Conservation (phyloP, 2,329 filamentous ascomycete genomes). For the Phoma herbarum region DNA sequence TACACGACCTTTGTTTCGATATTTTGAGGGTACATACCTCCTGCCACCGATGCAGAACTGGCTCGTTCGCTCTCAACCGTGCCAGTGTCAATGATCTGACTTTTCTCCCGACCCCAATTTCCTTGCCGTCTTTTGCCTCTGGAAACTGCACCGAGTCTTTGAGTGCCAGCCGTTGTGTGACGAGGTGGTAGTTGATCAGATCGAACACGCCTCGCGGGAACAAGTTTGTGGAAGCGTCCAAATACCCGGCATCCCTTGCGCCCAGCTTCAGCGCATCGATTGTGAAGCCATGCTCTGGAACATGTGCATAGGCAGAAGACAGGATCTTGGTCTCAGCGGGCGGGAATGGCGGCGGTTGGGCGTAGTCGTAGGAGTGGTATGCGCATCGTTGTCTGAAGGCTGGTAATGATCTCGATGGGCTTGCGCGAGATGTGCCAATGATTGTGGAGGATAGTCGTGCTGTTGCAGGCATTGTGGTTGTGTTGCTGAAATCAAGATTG, state of each 20-base stretch:
- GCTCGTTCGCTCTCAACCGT: slow-evolving; percentile 76
- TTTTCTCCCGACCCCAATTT: slow-evolving; percentile 65
- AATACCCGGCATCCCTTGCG: slow-evolving; percentile 83
- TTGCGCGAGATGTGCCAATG: slow-evolving; percentile 36
- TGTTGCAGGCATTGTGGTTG: slow-evolving; percentile 43
- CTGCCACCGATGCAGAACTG: slow-evolving; percentile 81
- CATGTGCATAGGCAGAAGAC: slow-evolving; percentile 77
- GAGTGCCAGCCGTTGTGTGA: slow-evolving; percentile 70
- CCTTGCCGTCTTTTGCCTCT: slow-evolving; percentile 42
- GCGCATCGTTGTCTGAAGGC: slow-evolving; percentile 30
- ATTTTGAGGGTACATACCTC: slow-evolving; percentile 65
- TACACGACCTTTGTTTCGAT: not conserved
- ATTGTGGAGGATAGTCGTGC: slow-evolving; percentile 36
- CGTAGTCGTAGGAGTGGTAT: slow-evolving; percentile 51
- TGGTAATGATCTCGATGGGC: slow-evolving; percentile 29
- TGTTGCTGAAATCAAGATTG: slow-evolving; percentile 12
- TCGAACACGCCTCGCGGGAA: slow-evolving; percentile 83
- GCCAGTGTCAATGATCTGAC: slow-evolving; percentile 78
- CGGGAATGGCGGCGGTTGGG: slow-evolving; percentile 68
- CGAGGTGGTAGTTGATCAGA: slow-evolving; percentile 80
- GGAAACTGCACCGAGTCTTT: slow-evolving; percentile 58
- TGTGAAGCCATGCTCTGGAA: slow-evolving; percentile 86
- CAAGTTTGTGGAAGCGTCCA: slow-evolving; percentile 84
- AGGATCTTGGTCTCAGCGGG: slow-evolving; percentile 79
- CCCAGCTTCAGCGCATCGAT: slow-evolving; percentile 75